Evolutionary conservation across 1,139 yeast genomes (phyloP).

Genomic region (Hemisphaericaspora xylanilytica): DNA sequence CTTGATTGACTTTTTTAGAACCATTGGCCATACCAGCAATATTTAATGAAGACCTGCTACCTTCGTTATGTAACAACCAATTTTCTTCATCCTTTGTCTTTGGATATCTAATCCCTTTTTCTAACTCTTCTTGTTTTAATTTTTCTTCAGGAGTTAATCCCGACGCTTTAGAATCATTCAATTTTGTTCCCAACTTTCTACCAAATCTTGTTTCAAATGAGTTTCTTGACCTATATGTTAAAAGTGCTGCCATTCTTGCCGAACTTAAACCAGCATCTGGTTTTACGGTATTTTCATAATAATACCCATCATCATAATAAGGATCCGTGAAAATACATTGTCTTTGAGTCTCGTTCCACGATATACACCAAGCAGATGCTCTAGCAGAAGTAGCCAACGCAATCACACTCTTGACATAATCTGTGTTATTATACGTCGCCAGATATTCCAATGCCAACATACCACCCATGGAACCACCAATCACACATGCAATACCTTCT

Average conservation of each 20-base stretch:
- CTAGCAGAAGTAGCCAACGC: constrained; percentile 94
- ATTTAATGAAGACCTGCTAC: constrained; percentile 25
- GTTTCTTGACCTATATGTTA: constrained; percentile 89
- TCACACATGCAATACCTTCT: constrained; percentile 71
- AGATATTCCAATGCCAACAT: constrained; percentile 89
- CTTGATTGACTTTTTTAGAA: constrained; percentile 16
- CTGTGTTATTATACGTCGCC: constrained; percentile 63
- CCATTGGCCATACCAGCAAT: constrained; percentile 10
- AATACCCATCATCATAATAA: constrained; percentile 83
- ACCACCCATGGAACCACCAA: constrained; percentile 99
- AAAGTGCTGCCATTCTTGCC: constrained; percentile 93
- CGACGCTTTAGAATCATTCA: constrained; percentile 3
- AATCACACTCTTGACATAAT: constrained; percentile 67
- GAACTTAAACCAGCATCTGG: constrained; percentile 90
- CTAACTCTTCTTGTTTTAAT: constrained; percentile 12
- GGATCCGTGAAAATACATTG: constrained; percentile 96
- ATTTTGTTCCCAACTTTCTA: constrained; percentile 45
- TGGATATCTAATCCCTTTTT: constrained; percentile 30
- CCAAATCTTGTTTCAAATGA: constrained; percentile 91
- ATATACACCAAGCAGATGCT: constrained; percentile 97
- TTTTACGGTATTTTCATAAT: constrained; percentile 55
- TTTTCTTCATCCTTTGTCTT: constrained; percentile 45
- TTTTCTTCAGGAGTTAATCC: constrained; percentile 17
- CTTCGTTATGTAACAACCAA: constrained; percentile 47
- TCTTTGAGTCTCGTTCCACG: constrained; percentile 98